Evolutionary conservation across 805 yeast species (phyloP).

Genomic region (Hanseniaspora meyeri): DNA sequence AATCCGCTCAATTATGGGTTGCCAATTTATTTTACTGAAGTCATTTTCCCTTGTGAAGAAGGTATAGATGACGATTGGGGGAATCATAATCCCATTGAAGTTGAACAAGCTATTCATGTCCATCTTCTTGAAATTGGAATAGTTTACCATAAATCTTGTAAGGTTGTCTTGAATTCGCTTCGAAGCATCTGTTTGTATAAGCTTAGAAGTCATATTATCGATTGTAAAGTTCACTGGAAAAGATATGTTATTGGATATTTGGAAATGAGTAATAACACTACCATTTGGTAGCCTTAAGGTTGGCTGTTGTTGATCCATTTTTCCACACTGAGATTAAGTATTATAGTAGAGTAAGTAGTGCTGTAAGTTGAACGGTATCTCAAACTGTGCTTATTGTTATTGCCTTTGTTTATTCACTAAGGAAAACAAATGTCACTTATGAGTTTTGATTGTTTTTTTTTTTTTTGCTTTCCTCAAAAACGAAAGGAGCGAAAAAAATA

Average conservation of each 20-base stretch:
- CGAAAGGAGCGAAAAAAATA: background rate
- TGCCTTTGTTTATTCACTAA: too few species aligned
- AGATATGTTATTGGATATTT: constrained; percentile 4
- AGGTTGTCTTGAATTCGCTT: constrained; percentile 11
- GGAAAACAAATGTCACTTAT: background rate
- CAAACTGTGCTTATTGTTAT: too few species aligned
- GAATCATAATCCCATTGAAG: constrained; percentile 7
- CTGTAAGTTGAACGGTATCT: background rate
- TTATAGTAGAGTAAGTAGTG: too few species aligned
- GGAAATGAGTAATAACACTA: constrained; percentile 14
- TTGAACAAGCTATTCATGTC: constrained; percentile 8
- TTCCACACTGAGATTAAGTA: background rate
- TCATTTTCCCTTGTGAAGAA: constrained; percentile 11
- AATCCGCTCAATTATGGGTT: constrained; percentile 5
- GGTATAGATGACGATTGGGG: constrained; percentile 9
- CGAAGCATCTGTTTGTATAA: constrained; percentile 6
- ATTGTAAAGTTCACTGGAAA: constrained; percentile 11
- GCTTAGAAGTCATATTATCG: constrained; percentile 7
- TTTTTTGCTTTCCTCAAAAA: too few species aligned
- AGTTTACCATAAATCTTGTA: constrained; percentile 2
- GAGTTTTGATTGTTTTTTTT: background rate
- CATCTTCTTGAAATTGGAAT: constrained; percentile 1
- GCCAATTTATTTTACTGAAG: constrained; percentile 11
- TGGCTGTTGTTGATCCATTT: constrained; percentile 18
- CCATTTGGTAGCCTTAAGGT: constrained; percentile 22